A percentile compares a stretch with the other conserved stretches of the same genome.
Evolutionary conservation across 2,329 filamentous ascomycete species (phyloP).

Genomic region (Xylariaceae sp.): DNA sequence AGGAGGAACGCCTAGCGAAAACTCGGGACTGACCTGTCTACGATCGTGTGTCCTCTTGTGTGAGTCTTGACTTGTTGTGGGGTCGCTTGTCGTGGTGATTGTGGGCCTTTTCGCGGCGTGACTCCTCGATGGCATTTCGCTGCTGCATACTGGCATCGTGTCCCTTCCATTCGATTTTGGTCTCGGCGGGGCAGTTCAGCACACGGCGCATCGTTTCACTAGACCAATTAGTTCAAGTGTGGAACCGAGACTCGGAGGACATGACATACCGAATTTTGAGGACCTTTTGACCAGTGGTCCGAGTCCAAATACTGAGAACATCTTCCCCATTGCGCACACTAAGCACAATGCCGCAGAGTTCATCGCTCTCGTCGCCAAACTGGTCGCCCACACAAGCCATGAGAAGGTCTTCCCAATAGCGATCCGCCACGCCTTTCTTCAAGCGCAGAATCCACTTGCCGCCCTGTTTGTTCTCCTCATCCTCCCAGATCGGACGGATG

Average conservation of each 20-base stretch:
- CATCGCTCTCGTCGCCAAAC: constrained; percentile 86
- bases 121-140: constrained; percentile 83
- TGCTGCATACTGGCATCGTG: constrained; percentile 96
- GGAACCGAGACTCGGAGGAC: background rate
- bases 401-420: constrained; percentile 94
- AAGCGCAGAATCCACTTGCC: constrained; percentile 97
- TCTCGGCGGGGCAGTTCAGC: constrained; percentile 80
- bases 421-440: constrained; percentile 95
- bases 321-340: constrained; percentile 95
- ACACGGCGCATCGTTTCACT: constrained; percentile 94
- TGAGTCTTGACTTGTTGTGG: constrained; percentile 26
- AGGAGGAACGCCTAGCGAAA: too few relatives aligned
- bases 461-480: constrained; percentile 91
- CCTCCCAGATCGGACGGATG: constrained; percentile 96
- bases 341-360: constrained; percentile 91
- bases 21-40: constrained; percentile 12
- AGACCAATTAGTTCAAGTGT: constrained; percentile 15
- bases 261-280: constrained; percentile 83
- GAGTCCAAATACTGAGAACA: constrained; percentile 96
- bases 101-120: constrained; percentile 76
- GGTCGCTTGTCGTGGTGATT: constrained; percentile 35
- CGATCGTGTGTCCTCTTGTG: constrained; percentile 30
- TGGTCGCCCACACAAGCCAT: constrained; percentile 90
- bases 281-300: constrained; percentile 86
- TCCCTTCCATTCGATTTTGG: constrained; percentile 89